Evolutionary conservation across 805 yeast species (phyloP), one percentile per base, ranked within the genome.

Genomic region (Lipomyces kockii): DNA sequence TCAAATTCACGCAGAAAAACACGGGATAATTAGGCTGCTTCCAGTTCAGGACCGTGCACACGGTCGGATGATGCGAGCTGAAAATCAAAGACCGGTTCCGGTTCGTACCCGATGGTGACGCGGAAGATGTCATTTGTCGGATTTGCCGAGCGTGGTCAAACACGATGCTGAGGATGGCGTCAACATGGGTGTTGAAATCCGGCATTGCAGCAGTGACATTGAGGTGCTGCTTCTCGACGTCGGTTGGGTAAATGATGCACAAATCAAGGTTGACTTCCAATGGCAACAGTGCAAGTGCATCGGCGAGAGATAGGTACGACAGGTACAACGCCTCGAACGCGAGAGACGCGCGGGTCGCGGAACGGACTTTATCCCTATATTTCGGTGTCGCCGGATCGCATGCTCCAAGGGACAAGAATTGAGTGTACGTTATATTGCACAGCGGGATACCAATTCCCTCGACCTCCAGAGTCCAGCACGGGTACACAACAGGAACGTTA

Each of bases 1-100:
- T 58, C 12, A 62, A 20, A 73, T 87, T 88, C 84, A 93, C 86
- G 64, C 88, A 86, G 79, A 91, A 90, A 71, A 95, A 87, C 0
- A 95, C 98, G 0, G 99, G 98, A 79, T 89, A 95, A 77, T 94
- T 94, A 14, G 99, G 98, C 79, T 95, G 99, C 78, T 95, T 95
- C 99, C 99, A 95, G 79, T 95, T 95, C 73, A 95, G 80, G 58
- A 92, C 90, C 11, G 97, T 91, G 79, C 98, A 95, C n/a, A 92
- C 91, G 58, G 87, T 86, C 43, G 97, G 90, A 78, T 92, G 92
- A 64, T 90, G 86, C 0, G 97, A 91, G 12, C 97, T 86, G 78
- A 95, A 91, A 9, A 94, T 87, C 55, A 95, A 80, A 0, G 96
- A 65, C n/a, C 72, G 60, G 54, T 65, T 65, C 34, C 37, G 62